Evolutionary conservation across 2,329 filamentous ascomycete species (phyloP).

Genomic region (Cladorrhinum sp.): DNA sequence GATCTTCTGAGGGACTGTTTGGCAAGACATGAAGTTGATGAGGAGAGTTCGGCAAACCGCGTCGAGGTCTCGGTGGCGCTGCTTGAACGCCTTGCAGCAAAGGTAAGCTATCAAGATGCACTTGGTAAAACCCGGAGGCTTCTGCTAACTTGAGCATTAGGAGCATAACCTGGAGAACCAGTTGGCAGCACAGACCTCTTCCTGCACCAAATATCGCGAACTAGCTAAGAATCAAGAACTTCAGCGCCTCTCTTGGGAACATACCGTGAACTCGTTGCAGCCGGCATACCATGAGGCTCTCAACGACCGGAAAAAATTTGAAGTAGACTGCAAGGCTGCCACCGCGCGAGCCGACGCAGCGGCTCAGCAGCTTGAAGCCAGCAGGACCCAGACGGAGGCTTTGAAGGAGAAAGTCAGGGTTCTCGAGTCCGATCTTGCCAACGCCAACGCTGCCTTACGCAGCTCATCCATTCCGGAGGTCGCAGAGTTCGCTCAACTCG

Average conservation of each 20-base stretch:
- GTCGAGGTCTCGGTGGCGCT: conserved; percentile 27
- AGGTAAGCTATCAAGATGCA: no score
- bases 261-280: conserved; percentile 45
- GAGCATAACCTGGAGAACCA: conserved; percentile 37
- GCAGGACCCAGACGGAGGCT: conserved; percentile 36
- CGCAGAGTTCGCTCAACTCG: conserved; percentile 40
- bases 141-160: no score
- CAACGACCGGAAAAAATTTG: conserved; percentile 47
- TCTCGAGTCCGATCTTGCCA: conserved; percentile 38
- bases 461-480: conserved; percentile 38
- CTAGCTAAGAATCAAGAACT: conserved; percentile 44
- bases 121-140: no score
- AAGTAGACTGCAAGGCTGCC: conserved; percentile 42
- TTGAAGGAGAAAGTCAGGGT: conserved; percentile 38
- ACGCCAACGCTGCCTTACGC: conserved; percentile 34
- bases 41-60: neutral
- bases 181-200: conserved; percentile 31
- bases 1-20: conserved; percentile 33
- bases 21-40: conserved; percentile 8
- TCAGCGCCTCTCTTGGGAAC: conserved; percentile 45
- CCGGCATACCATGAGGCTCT: conserved; percentile 48
- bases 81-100: conserved; percentile 40
- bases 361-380: conserved; percentile 38
- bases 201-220: conserved; percentile 30
- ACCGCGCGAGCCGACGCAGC: conserved; percentile 34